Base-by-base conservation (phyloP, 2,329 filamentous ascomycete genomes). In the Plenodomus biglobosus region DNA sequence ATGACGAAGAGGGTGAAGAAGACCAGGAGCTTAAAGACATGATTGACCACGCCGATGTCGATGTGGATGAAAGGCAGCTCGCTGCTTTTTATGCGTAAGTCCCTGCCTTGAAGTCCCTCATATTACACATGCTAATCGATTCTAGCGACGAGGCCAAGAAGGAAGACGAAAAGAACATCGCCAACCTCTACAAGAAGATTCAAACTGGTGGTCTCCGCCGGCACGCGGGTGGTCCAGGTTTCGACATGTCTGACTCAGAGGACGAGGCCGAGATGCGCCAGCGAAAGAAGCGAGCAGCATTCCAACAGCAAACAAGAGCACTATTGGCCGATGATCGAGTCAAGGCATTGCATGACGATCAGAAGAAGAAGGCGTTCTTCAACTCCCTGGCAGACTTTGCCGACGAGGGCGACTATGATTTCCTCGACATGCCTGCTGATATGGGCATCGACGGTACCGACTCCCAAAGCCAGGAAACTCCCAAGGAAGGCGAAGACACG, bases 171-270 rank as follows among this genome's bases (percentile, higher is more conserved):
- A 90, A 92, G 61, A 85, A 89, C 58, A 87, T 96, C 13, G 88
- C 92, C 62, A 94, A 94, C 75, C 81, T 99, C 42, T 90, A 94
- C 79, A 92, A 89, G 61, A 92, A 97, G 66, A 87, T 99, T 62
- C 94, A 90, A 3, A 95, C 87, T 11, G 94, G 94, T 42, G 87
- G 85, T 70, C 81, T 99, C 41, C 87, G 92, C 10, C 86, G 90
- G 53, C 92, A 95, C 69, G 85, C 88, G 38, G 80, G 66, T 17
- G 83, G 66, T 8, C 61, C 61, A 53, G 65, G 59, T 81, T 88
- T 67, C 54, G 88, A 92, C 61, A 81, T 95, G 18, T 92, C 90
- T 4, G 94, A 97, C 69, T 92, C 90, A 2, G 92, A 96, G 58
- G 92, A 96, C 59, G 90, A 88, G 55, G 84, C 87, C 16, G 88